Evolutionary conservation across 2,329 filamentous ascomycete genomes (phyloP).

Genomic region (Elsinoe necatrix): DNA sequence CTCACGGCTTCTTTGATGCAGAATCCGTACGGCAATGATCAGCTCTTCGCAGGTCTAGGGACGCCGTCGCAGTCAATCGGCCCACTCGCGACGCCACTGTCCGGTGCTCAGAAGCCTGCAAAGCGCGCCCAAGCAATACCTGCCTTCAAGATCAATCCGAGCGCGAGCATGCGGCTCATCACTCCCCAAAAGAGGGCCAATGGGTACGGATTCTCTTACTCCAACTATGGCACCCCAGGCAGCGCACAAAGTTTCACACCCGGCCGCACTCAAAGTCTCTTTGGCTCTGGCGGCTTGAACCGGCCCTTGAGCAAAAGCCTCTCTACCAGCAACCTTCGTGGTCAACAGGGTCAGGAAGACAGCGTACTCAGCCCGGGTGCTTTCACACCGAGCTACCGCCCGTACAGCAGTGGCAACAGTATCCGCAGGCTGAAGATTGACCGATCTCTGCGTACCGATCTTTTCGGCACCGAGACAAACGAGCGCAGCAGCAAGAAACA

Average conservation of each 20-base stretch:
- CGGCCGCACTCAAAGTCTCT: slow-evolving; percentile 56
- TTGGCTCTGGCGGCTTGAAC: slow-evolving; percentile 47
- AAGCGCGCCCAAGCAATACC: slow-evolving; percentile 67
- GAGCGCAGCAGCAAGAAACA: slow-evolving; percentile 56
- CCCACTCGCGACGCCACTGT: slow-evolving; percentile 82
- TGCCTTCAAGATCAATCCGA: slow-evolving; percentile 78
- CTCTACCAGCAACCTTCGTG: slow-evolving; percentile 76
- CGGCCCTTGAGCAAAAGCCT: slow-evolving; percentile 77
- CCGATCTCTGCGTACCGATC: slow-evolving; percentile 66
- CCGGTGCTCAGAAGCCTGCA: slow-evolving; percentile 65
- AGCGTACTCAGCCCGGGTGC: slow-evolving; percentile 80
- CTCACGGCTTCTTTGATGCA: slow-evolving; percentile 73
- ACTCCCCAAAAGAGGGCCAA: slow-evolving; percentile 67
- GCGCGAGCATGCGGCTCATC: slow-evolving; percentile 66
- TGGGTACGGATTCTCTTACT: slow-evolving; percentile 88
- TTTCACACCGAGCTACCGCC: slow-evolving; percentile 53
- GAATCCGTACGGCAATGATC: slow-evolving; percentile 84
- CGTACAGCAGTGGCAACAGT: slow-evolving; percentile 56
- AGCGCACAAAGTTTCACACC: slow-evolving; percentile 65
- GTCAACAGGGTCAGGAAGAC: slow-evolving; percentile 71
- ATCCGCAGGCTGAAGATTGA: slow-evolving; percentile 93
- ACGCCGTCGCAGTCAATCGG: slow-evolving; percentile 65
- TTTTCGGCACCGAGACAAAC: slow-evolving; percentile 42
- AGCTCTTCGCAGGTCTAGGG: slow-evolving; percentile 69
- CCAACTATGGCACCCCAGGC: slow-evolving; percentile 75